Evolutionary conservation across 2,329 filamentous ascomycete genomes (phyloP), one percentile per base, ranked within the genome.

Genomic region (Ambrosiella beaveri): DNA sequence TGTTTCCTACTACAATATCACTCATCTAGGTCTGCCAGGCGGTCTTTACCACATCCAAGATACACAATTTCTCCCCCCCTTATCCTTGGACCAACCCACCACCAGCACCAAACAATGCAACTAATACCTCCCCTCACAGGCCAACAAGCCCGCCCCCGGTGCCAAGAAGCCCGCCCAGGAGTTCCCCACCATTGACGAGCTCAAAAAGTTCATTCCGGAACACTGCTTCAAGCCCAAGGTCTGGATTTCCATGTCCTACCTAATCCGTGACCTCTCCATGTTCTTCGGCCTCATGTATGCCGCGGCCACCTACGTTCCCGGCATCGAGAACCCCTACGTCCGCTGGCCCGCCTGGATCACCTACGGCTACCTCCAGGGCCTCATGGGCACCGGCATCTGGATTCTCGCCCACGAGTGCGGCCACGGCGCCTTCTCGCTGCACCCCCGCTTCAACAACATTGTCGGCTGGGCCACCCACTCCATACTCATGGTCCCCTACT

Each of bases 341-440:
- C 76, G 77, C 60, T 64, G 68, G 58, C 64, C 70, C 9, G 73
- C 75, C 59, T 85, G 80, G 79, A 69, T 71, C 37, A 66, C 69
- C 49, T 86, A 86, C 67, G 76, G 79, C 62, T 83, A 80, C 67
- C 64, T 78, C 51, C 81, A 85, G 40, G 69, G 83, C 55, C 75
- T 83, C 36, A 70, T 84, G 63, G 79, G 80, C 66, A 85, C 81
- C 2, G 83, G 83, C 2, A 70, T 86, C 63, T 86, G 83, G 84
- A 82, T 84, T 63, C 71, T 86, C 45, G 82, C 79, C 13, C 84
- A 87, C 66, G 84, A 87, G 68, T 83, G 79, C 67, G 84, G 84
- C 56, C 84, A 87, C 67, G 78, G 79, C 15, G 81, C 82, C 53
- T 83, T 86, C 67, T 83, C 79, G n/a, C 67, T 70, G 19, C 73